Conservation (phyloP, 805 yeast genomes). For the Candida coleopterorum region DNA sequence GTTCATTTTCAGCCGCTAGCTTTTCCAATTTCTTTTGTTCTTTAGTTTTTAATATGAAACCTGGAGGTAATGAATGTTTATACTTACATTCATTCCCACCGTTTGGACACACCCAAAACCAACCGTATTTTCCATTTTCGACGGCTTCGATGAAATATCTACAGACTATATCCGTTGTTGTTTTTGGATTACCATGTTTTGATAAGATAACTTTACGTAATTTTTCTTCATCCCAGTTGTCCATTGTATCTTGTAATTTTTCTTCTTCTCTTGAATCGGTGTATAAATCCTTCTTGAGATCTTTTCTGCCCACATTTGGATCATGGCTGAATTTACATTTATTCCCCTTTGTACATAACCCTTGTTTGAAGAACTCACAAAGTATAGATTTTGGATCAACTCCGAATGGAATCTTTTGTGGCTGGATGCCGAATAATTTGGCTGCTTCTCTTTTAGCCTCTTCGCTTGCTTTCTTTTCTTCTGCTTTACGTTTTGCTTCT, state of each 20-base stretch:
- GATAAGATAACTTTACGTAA: conserved; percentile 79
- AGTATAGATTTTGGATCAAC: conserved; percentile 94
- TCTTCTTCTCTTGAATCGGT: conserved; percentile 72
- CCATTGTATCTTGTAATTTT: conserved; percentile 86
- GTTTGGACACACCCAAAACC: conserved; percentile 98
- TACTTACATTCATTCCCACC: conserved; percentile 92
- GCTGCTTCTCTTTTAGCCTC: conserved; percentile 85
- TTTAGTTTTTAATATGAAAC: conserved; percentile 93
- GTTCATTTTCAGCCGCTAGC: conserved; percentile 76
- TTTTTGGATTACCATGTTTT: conserved; percentile 90
- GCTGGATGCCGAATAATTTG: conserved; percentile 64
- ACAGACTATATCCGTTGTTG: conserved; percentile 94
- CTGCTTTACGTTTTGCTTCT: conserved; percentile 58
- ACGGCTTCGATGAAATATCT: conserved; percentile 94
- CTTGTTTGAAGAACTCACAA: conserved; percentile 83
- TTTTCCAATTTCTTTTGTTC: conserved; percentile 90
- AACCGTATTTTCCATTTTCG: conserved; percentile 95
- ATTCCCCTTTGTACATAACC: conserved; percentile 80
- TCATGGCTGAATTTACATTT: conserved; percentile 94
- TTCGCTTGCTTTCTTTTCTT: conserved; percentile 87
- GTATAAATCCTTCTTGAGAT: conserved; percentile 86
- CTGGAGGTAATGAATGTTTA: conserved; percentile 93
- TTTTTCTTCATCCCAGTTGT: conserved; percentile 95
- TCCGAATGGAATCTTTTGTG: conserved; percentile 90
- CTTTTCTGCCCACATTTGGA: conserved; percentile 76